Conservation (phyloP, 2,329 filamentous ascomycete genomes). For the Neonectria magnoliae region DNA sequence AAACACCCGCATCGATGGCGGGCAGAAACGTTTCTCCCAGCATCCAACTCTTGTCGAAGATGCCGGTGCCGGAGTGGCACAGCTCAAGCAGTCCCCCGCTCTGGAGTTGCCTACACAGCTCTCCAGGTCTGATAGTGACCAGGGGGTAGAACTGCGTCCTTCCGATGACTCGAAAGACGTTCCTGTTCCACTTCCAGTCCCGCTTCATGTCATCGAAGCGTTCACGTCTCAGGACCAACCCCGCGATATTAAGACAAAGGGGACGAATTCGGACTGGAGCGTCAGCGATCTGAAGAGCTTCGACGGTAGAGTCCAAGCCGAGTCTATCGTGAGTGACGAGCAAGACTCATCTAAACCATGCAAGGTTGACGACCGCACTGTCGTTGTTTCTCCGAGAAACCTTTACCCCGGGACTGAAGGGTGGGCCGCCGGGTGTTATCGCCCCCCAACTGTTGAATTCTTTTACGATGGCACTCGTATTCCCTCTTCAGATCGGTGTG, state of each 20-base stretch:
- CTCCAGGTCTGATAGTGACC: neutral
- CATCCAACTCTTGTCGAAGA: neutral
- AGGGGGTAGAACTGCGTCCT: neutral
- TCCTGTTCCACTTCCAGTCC: slow-evolving; percentile 30
- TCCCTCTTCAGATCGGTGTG: slow-evolving; percentile 32
- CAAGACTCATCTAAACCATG: neutral
- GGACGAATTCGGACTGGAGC: slow-evolving; percentile 10
- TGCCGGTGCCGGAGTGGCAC: neutral
- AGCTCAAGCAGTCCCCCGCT: neutral
- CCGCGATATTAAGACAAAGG: slow-evolving; percentile 2
- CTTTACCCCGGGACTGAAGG: neutral
- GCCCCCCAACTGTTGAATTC: slow-evolving; percentile 4
- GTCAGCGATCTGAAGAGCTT: slow-evolving; percentile 22
- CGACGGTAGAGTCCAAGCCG: neutral
- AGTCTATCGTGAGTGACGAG: neutral
- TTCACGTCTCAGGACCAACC: neutral
- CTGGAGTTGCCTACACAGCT: neutral
- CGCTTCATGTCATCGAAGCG: slow-evolving; percentile 35
- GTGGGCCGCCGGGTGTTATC: slow-evolving; percentile 9
- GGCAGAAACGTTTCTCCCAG: neutral
- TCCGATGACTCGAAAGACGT: neutral
- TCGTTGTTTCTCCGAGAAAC: no score
- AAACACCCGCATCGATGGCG: neutral
- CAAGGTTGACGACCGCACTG: neutral
- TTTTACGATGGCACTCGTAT: slow-evolving; percentile 1